Conservation (phyloP, 2,329 filamentous ascomycete species). For the Aureobasidium sp. region DNA sequence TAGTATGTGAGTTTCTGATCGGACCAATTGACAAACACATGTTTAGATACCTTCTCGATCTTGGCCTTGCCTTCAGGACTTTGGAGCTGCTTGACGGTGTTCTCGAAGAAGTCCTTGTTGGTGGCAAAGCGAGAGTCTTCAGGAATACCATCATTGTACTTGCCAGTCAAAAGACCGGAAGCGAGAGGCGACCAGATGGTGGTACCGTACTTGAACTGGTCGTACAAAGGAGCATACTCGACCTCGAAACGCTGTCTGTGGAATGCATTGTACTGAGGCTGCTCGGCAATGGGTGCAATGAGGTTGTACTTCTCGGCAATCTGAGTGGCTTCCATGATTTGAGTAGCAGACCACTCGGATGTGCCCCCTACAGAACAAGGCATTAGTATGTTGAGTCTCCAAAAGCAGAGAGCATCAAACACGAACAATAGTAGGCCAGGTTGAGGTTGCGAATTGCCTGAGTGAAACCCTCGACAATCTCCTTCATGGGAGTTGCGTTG, state of each 20-base stretch:
- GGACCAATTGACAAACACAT: background rate
- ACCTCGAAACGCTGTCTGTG: conserved; percentile 55
- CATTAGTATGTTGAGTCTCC: background rate
- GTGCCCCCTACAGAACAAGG: conserved; percentile 43
- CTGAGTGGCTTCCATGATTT: conserved; percentile 52
- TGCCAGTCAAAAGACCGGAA: conserved; percentile 53
- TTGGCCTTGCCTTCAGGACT: conserved; percentile 44
- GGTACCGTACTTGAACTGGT: conserved; percentile 52
- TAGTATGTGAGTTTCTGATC: background rate
- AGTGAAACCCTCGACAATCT: conserved; percentile 51
- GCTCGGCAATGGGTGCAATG: conserved; percentile 44
- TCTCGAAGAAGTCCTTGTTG: conserved; percentile 52
- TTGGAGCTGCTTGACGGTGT: conserved; percentile 47
- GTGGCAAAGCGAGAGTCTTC: conserved; percentile 54
- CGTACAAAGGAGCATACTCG: conserved; percentile 52
- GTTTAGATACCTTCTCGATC: conserved; percentile 41
- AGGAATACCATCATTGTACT: conserved; percentile 58
- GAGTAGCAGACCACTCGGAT: conserved; percentile 51
- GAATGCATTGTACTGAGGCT: conserved; percentile 34
- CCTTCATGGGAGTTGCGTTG: conserved; percentile 51
- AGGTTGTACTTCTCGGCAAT: conserved; percentile 52
- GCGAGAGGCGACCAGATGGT: conserved; percentile 51
- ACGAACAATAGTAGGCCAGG: conserved; percentile 51
- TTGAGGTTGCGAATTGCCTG: conserved; percentile 49
- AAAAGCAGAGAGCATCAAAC: too few relatives aligned